Evolutionary conservation across 495 filamentous ascomycete species (phyloP), one percentile per base, ranked within the genome.

Genomic region (Xylaria scruposa): DNA sequence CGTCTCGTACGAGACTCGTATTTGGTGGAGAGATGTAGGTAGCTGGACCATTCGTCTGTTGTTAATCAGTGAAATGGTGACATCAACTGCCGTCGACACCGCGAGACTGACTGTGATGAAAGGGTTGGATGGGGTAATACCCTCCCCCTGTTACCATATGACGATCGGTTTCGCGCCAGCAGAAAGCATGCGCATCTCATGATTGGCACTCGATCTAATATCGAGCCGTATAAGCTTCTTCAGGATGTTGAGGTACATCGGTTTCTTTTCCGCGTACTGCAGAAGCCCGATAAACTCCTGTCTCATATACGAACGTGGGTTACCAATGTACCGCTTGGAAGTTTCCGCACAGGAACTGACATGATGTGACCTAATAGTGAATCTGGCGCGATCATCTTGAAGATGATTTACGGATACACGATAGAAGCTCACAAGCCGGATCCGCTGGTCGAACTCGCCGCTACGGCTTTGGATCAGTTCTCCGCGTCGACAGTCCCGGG

Each of bases 341-440:
- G 19, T 21, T 51, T 51, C 19, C 47, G n/a, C 19, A 51, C 47
- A 51, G n/a, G 47, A 51, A 51, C 10, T 51, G n/a, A 51, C 47
- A 21, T 24, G 47, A 51, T 10, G 19, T 0, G 66, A 77, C 1
- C 70, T 70, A 7, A 79, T 83, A 70, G 77, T 83, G 79, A 63
- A 63, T 76, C 82, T 9, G 84, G 79, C 15, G 81, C 76, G 0
- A 69, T 86, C 13, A 84, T 86, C 15, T 70, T 88, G 0, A 83
- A 84, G 31, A 77, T 84, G n/a, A 74, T 76, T 5, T 88, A 88
- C 63, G 84, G 83, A 9, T 87, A 88, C 64, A 84, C 74, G 0
- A 76, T 82, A 29, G 82, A 86, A 33, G 73, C 78, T 0, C 72
- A 79, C 42, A 69, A 72, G 17, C 26, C n/a, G 0, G 85, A 88